Percentiles rank a stretch among this genome's conserved stretches.
Evolutionary conservation across 2,329 filamentous ascomycete genomes (phyloP).

Genomic region (Epichloe gansuensis): DNA sequence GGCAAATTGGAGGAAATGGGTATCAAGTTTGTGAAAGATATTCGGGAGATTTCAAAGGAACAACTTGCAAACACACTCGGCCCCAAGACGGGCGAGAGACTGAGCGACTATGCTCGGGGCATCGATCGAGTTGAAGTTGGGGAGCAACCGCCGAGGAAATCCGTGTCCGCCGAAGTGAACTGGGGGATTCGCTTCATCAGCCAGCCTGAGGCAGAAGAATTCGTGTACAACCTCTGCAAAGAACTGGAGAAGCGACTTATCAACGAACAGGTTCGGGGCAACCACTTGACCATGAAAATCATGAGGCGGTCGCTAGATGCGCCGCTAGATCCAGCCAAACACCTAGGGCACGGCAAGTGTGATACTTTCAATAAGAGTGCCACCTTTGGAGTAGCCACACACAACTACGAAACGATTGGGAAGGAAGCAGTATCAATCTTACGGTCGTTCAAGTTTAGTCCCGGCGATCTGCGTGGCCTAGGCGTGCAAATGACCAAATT

Average conservation of each 20-base stretch:
- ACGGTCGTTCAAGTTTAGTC: slow-evolving; percentile 68
- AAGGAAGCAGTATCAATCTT: slow-evolving; percentile 80
- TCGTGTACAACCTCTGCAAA: slow-evolving; percentile 70
- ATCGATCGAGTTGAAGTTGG: slow-evolving; percentile 80
- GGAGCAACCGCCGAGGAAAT: slow-evolving; percentile 75
- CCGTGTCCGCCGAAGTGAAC: slow-evolving; percentile 92
- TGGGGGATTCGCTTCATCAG: slow-evolving; percentile 95
- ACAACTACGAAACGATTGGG: slow-evolving; percentile 55
- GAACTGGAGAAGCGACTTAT: slow-evolving; percentile 72
- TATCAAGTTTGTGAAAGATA: slow-evolving; percentile 69
- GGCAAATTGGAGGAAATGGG: slow-evolving; percentile 81
- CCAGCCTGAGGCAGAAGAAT: slow-evolving; percentile 87
- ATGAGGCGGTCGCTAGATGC: slow-evolving; percentile 81
- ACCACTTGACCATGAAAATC: slow-evolving; percentile 83
- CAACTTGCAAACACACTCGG: slow-evolving; percentile 61
- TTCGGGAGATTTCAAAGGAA: slow-evolving; percentile 66
- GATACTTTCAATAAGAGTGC: slow-evolving; percentile 87
- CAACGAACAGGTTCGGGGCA: slow-evolving; percentile 76
- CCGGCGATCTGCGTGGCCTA: slow-evolving; percentile 84
- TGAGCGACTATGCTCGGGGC: slow-evolving; percentile 82
- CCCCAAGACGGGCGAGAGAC: slow-evolving; percentile 81
- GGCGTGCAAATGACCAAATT: slow-evolving; percentile 91
- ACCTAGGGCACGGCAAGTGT: slow-evolving; percentile 89
- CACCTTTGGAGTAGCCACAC: slow-evolving; percentile 71
- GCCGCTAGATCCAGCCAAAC: slow-evolving; percentile 81